Percentiles rank a stretch among this genome's conserved stretches.
phyloP scores from a whole-genome alignment of 352 stramenopile genomes.

The Pythium rishiriense region DNA sequence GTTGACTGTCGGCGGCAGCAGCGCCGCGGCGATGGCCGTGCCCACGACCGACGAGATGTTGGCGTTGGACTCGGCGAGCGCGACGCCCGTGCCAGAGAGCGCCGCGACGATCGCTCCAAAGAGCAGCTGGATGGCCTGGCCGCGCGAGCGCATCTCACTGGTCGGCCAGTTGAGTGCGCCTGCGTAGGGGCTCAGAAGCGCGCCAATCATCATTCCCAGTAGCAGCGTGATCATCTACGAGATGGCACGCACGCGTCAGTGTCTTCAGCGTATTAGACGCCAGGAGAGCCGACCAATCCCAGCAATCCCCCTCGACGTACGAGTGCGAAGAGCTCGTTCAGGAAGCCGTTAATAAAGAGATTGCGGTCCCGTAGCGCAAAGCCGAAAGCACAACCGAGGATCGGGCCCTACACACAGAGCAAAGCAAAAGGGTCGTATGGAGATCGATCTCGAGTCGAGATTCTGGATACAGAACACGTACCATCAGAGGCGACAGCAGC shows the following conservation, averaged over 20 bases:
- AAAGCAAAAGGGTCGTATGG: too few relatives aligned
- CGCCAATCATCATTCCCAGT: slow-evolving; percentile 80
- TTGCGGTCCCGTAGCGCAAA: slow-evolving; percentile 78
- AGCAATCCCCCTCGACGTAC: slow-evolving; percentile 33
- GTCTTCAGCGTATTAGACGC: neutral
- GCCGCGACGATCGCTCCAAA: slow-evolving; percentile 82
- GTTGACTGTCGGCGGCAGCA: slow-evolving; percentile 87
- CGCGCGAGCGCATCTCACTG: slow-evolving; percentile 76
- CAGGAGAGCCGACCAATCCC: neutral
- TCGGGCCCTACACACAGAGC: slow-evolving; percentile 50
- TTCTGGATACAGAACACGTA: too few relatives aligned
- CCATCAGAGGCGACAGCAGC: slow-evolving; percentile 87
- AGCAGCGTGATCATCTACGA: slow-evolving; percentile 71
- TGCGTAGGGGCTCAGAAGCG: slow-evolving; percentile 77
- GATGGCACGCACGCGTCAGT: neutral
- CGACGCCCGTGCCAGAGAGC: slow-evolving; percentile 72
- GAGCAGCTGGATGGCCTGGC: slow-evolving; percentile 75
- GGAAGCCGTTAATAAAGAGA: slow-evolving; percentile 81
- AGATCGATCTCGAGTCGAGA: too few relatives aligned
- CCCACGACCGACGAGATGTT: slow-evolving; percentile 91
- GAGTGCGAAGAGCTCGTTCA: slow-evolving; percentile 82
- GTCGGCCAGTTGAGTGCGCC: slow-evolving; percentile 80
- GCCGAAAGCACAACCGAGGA: slow-evolving; percentile 82
- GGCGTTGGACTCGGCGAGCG: slow-evolving; percentile 81
- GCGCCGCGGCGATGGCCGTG: slow-evolving; percentile 78